Conservation (phyloP, 768 basidiomycete genomes). For the Cystoderma amianthinum region DNA sequence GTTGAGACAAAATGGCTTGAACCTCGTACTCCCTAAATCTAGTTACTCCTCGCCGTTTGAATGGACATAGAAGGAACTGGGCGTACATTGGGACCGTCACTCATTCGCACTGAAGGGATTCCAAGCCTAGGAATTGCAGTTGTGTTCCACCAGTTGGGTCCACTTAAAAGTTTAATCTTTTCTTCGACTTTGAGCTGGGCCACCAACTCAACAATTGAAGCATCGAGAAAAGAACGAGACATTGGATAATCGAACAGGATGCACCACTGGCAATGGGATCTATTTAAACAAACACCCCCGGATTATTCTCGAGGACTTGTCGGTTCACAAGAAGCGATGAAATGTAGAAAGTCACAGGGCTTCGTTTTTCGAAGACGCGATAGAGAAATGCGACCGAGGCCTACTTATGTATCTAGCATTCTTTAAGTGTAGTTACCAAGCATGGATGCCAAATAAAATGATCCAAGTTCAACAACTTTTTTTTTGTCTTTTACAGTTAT, state of each 20-base stretch:
- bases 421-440: too few species aligned
- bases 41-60: constrained; percentile 4
- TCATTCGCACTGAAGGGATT: constrained; percentile 67
- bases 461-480: too few species aligned
- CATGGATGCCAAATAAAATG: too few species aligned
- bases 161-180: constrained; percentile 57
- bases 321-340: too few species aligned
- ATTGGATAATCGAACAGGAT: constrained; percentile 14
- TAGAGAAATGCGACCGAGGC: too few species aligned
- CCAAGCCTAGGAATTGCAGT: constrained; percentile 44
- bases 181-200: constrained; percentile 50
- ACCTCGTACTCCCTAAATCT: constrained; percentile 54
- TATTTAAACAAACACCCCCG: background rate
- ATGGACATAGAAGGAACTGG: background rate
- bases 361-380: too few species aligned
- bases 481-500: too few species aligned
- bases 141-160: constrained; percentile 71
- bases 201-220: constrained; percentile 45
- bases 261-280: constrained; percentile 11
- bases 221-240: constrained; percentile 43
- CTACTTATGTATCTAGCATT: too few species aligned
- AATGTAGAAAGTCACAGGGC: too few species aligned
- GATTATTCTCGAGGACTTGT: background rate
- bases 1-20: constrained; percentile 58
- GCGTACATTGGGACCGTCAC: constrained; percentile 59